Conservation (phyloP, 306 rosid genomes). For the Vigna mungo region DNA sequence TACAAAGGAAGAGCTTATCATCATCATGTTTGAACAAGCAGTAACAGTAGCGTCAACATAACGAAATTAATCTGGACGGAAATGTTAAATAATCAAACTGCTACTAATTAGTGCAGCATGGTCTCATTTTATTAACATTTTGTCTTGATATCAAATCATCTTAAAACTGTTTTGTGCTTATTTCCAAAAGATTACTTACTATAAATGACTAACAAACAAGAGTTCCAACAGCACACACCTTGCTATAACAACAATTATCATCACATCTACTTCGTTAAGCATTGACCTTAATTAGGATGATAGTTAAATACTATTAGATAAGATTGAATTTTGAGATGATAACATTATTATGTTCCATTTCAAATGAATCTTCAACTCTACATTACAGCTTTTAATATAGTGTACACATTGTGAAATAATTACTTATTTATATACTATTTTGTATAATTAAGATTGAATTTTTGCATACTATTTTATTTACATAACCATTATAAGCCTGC, state of each 20-base stretch:
- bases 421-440: neutral
- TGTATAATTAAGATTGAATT: neutral
- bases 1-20: neutral
- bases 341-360: conserved; percentile 9
- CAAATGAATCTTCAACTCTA: too few relatives aligned
- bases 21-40: conserved; percentile 6
- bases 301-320: neutral
- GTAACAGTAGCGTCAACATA: neutral
- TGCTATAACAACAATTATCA: neutral
- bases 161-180: neutral
- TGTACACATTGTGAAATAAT: too few relatives aligned
- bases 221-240: neutral
- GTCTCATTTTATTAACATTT: neutral
- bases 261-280: neutral
- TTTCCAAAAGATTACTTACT: neutral
- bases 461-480: conserved; percentile 20
- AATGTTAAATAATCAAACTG: conserved; percentile 11
- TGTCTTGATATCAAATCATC: conserved; percentile 10
- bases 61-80: neutral
- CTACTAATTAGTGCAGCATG: conserved; percentile 16
- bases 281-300: neutral
- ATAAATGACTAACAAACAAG: neutral
- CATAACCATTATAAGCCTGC: neutral
- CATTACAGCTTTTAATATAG: too few relatives aligned
- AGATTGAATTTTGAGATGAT: neutral